A percentile compares a stretch with the other conserved stretches of the same genome.
Evolutionary conservation across 257 asterid genomes (phyloP).

Genomic region (Agastache rugosa): DNA sequence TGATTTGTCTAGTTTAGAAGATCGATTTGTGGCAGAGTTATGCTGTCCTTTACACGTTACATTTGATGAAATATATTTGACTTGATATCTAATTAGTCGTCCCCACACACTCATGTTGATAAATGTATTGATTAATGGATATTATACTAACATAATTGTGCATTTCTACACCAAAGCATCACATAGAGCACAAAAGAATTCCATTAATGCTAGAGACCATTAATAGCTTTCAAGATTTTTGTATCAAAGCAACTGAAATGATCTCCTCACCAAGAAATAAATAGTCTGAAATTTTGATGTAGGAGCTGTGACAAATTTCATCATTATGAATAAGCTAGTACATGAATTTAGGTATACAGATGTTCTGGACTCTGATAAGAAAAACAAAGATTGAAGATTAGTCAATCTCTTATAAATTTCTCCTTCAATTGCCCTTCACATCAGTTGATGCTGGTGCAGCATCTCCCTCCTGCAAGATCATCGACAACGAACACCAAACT

Average conservation of each 20-base stretch:
- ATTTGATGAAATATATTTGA: neutral
- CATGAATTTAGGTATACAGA: conserved; percentile 15
- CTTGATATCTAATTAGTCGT: neutral
- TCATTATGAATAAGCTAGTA: conserved; percentile 30
- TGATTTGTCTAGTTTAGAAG: neutral
- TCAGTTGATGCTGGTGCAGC: conserved; percentile 43
- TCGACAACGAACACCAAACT: neutral
- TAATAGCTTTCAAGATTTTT: neutral
- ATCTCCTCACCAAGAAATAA: neutral
- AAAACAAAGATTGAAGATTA: conserved; percentile 22
- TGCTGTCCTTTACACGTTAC: neutral
- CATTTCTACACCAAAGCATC: neutral
- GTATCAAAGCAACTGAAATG: neutral
- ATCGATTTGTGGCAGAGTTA: neutral
- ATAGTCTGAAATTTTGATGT: neutral
- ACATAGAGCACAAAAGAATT: neutral
- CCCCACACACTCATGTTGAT: neutral
- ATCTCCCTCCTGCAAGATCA: conserved; percentile 50
- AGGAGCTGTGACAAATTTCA: conserved; percentile 26
- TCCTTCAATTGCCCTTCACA: conserved; percentile 45
- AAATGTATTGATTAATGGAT: neutral
- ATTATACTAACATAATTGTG: neutral
- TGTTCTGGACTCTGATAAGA: conserved; percentile 6
- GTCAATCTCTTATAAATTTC: neutral
- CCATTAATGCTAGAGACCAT: neutral